A percentile compares a stretch with the other conserved stretches of the same genome.
Conservation (phyloP, 2,329 filamentous ascomycete genomes). For the Emergomyces pasteurianus region DNA sequence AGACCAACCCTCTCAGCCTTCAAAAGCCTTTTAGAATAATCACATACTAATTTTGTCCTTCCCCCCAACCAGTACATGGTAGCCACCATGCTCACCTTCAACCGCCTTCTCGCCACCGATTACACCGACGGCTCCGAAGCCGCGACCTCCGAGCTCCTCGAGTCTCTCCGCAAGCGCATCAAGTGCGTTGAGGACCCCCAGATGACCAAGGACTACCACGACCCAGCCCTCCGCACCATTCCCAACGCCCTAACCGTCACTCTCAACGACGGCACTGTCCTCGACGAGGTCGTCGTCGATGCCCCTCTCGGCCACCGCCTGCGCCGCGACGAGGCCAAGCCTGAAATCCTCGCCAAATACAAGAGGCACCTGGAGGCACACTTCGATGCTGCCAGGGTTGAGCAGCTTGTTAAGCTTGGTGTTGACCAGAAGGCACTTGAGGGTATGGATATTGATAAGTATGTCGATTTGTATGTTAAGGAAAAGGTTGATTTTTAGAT, state of each 20-base stretch:
- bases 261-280: conserved; percentile 82
- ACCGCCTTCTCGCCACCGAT: conserved; percentile 84
- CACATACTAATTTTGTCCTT: conserved; percentile 12
- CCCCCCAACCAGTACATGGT: conserved; percentile 64
- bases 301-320: conserved; percentile 87
- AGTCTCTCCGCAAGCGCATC: conserved; percentile 86
- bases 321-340: conserved; percentile 91
- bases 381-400: conserved; percentile 62
- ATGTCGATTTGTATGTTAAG: conserved; percentile 74
- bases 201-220: conserved; percentile 92
- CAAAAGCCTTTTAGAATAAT: not conserved
- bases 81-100: conserved; percentile 87
- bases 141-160: conserved; percentile 76
- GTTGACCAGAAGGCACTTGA: conserved; percentile 65
- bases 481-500: conserved; percentile 31
- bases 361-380: conserved; percentile 81
- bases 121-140: conserved; percentile 90
- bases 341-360: conserved; percentile 91
- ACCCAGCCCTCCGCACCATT: conserved; percentile 87
- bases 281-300: conserved; percentile 85
- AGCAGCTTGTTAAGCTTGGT: conserved; percentile 71
- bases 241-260: conserved; percentile 93
- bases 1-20: not conserved
- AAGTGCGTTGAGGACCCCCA: conserved; percentile 90
- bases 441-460: conserved; percentile 75